phyloP scores from a whole-genome alignment of 1,284 basidiomycete genomes.

The Tremellales sp. region DNA sequence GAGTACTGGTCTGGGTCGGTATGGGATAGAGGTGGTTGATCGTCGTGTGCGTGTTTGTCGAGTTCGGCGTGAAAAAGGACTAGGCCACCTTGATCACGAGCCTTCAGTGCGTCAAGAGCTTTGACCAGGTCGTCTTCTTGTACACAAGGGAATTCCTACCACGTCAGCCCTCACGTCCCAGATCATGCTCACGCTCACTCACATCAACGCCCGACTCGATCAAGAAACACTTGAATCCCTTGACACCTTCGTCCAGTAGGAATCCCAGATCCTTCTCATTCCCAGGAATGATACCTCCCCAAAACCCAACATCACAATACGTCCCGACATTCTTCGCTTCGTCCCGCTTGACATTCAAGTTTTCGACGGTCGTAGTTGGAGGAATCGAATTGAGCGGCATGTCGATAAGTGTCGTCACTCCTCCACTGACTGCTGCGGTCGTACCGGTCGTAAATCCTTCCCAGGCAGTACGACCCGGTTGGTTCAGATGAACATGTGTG shows the following conservation, averaged over 20 bases:
- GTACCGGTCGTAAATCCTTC: constrained; percentile 92
- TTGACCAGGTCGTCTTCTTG: constrained; percentile 61
- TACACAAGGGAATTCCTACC: constrained; percentile 87
- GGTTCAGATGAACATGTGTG: constrained; percentile 87
- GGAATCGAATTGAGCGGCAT: constrained; percentile 96
- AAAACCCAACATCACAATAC: constrained; percentile 82
- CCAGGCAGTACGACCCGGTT: constrained; percentile 74
- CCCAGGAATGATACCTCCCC: constrained; percentile 88
- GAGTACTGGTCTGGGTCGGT: constrained; percentile 53
- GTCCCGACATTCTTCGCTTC: constrained; percentile 54
- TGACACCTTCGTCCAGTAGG: constrained; percentile 70
- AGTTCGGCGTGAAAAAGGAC: constrained; percentile 90
- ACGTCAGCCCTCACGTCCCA: constrained; percentile 1
- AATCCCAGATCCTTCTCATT: constrained; percentile 58
- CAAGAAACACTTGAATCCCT: constrained; percentile 93
- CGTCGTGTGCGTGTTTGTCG: constrained; percentile 35
- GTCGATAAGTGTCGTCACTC: constrained; percentile 85
- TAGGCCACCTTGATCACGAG: constrained; percentile 51
- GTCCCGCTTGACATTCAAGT: constrained; percentile 64
- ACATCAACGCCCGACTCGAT: constrained; percentile 91
- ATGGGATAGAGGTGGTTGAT: background rate
- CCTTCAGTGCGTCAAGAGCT: constrained; percentile 64
- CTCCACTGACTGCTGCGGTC: constrained; percentile 77
- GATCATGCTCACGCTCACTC: constrained; percentile 19
- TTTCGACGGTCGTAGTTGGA: constrained; percentile 76